These are phyloP conservation scores for Oleoguttula mirabilis DNA, from an alignment of 495 filamentous ascomycete genomes.

Conservation along the genomic window DNA sequence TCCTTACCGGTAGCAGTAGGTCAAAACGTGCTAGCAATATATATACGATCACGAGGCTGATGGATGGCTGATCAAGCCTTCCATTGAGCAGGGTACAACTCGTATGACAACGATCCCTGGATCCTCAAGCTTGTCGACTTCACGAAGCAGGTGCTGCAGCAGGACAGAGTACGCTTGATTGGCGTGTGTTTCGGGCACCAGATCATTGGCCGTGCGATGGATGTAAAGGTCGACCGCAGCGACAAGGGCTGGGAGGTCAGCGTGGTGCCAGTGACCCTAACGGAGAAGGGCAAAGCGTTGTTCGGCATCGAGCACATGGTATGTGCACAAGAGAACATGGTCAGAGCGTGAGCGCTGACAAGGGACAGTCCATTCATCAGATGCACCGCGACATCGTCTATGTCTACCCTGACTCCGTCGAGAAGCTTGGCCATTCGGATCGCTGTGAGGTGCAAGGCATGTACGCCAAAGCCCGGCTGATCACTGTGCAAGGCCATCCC, in stretches of 20 bases:
- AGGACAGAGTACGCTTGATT: conserved; percentile 52
- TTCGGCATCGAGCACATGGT: conserved; percentile 62
- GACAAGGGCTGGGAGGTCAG: conserved; percentile 69
- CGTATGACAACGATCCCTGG: conserved; percentile 63
- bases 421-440: conserved; percentile 52
- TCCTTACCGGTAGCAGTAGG: conserved; percentile 62
- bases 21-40: too few relatives aligned
- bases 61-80: conserved; percentile 2
- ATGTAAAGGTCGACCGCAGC: conserved; percentile 52
- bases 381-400: conserved; percentile 83
- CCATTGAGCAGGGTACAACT: conserved; percentile 37
- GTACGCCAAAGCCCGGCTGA: conserved; percentile 50
- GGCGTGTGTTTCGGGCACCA: conserved; percentile 90
- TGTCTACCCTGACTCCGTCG: conserved; percentile 47
- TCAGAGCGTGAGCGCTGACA: too few relatives aligned
- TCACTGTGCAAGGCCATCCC: conserved; percentile 85
- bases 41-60: too few relatives aligned
- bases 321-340: too few relatives aligned
- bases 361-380: conserved; percentile 69
- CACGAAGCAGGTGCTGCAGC: conserved; percentile 42
- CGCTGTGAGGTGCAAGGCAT: conserved; percentile 70
- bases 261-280: conserved; percentile 59
- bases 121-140: conserved; percentile 64
- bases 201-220: conserved; percentile 69
- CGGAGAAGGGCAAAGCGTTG: conserved; percentile 55